These are phyloP conservation scores for Oenanthe javanica DNA, from an alignment of 140 eudicot genomes.

Conservation along the genomic window DNA sequence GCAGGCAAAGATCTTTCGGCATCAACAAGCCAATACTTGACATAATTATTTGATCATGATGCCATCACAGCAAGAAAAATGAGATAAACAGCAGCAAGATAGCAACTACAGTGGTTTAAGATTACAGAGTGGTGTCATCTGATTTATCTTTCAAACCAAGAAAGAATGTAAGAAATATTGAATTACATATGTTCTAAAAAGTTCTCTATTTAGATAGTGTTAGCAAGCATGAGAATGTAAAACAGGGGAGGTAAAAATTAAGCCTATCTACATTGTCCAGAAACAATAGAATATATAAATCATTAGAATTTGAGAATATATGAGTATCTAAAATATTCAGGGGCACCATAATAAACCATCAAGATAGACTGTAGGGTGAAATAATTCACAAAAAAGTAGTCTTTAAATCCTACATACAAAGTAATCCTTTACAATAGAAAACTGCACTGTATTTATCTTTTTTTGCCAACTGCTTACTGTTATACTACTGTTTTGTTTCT, in stretches of 20 bases:
- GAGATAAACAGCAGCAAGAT: neutral
- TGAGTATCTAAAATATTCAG: too few species aligned
- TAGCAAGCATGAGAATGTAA: neutral
- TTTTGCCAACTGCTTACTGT: too few species aligned
- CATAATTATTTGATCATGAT: neutral
- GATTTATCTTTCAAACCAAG: neutral
- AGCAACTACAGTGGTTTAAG: too few species aligned
- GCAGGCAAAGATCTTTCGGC: neutral
- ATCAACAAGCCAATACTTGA: neutral
- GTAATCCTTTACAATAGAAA: too few species aligned
- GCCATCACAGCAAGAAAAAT: neutral
- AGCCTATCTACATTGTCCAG: too few species aligned
- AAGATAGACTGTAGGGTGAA: neutral
- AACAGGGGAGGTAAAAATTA: neutral
- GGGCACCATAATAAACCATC: neutral
- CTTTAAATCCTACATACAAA: neutral
- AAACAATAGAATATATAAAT: too few species aligned
- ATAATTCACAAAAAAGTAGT: neutral
- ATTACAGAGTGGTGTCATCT: neutral
- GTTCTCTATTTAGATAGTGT: neutral
- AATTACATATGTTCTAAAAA: neutral
- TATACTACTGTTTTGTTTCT: too few species aligned
- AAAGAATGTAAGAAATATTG: too few species aligned
- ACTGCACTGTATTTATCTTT: too few species aligned
- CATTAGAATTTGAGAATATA: too few species aligned